Base-by-base conservation (phyloP, 371 early-diverging fungal species). In the Circinella umbellata region DNA sequence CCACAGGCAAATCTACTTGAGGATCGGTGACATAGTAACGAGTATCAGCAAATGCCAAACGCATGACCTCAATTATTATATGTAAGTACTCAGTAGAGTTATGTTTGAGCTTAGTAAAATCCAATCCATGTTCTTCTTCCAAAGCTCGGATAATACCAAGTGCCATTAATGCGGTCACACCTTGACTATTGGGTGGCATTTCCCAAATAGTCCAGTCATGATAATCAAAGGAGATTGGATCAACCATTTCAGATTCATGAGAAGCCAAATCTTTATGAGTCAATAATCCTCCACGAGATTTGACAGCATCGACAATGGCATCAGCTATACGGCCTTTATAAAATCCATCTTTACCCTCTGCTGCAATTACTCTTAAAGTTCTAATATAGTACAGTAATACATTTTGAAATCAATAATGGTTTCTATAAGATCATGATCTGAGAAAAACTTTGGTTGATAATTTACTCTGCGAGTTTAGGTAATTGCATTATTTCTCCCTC, bases 131-230 rank as follows among this genome's bases (percentile, higher is more conserved):
- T 13, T 68, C 36, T 34, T 80, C 70, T 66, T 91, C 86, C 2
- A 93, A 74, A 6, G 74, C 80, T 27, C 91, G 87, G 6, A 93
- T 71, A 38, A 93, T 89, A 11, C 93, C 92, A 9, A 95, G 75
- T 1, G 94, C 92, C 15, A 93, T 82, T 20, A 94, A 73, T 0
- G 93, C 90, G 3, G 87, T 88, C 42, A 92, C 81, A 34, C 95
- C 94, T 73, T 90, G 90, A 14, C 93, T 91, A 71, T 94, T 94
- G 4, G 94, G 94, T 38, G 93, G 91, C 57, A 90, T 89, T 77
- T 94, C 94, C 80, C 88, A 86, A 1, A 95, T 75, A 4, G 84
- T 87, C 68, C 86, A 73, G 13, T 80, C 89, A 55, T 85, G 78
- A 76, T 92, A 96, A 36, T 87, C 87, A 59, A 89, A 80, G 3